A percentile compares a stretch with the other conserved stretches of the same genome.
phyloP scores from a whole-genome alignment of 257 asterid genomes.

The Solanum peruvianum region DNA sequence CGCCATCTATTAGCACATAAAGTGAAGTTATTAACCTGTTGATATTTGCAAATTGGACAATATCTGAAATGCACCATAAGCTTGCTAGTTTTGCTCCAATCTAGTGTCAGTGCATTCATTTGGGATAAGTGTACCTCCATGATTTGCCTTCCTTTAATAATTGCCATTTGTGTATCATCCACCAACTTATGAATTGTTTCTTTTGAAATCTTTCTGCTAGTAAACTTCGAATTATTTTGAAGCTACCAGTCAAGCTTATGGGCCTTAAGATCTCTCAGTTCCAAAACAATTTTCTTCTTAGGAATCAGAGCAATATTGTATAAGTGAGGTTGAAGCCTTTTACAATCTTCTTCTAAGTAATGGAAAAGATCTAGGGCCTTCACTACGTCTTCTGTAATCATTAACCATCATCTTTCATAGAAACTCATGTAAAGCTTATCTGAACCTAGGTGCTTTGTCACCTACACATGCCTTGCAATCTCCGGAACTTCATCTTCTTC shows the following conservation, averaged over 20 bases:
- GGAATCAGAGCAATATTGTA: neutral
- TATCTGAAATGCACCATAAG: neutral
- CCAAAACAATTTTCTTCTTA: neutral
- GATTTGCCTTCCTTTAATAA: neutral
- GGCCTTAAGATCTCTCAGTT: neutral
- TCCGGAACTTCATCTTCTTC: neutral
- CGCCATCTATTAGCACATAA: neutral
- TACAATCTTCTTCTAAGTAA: neutral
- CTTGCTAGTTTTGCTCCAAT: neutral
- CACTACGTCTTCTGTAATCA: neutral
- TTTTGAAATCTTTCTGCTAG: neutral
- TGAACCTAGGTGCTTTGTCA: neutral
- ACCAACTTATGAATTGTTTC: neutral
- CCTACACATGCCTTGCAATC: neutral
- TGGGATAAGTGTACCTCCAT: neutral
- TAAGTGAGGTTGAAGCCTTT: neutral
- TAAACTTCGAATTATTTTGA: neutral
- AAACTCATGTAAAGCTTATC: neutral
- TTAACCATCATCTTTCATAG: neutral
- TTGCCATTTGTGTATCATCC: neutral
- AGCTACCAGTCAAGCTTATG: neutral
- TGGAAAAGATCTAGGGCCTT: neutral
- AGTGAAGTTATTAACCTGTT: neutral
- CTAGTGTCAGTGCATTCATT: neutral
- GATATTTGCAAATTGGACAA: neutral